Evolutionary conservation across 441 rosid genomes (phyloP).

Genomic region (Syzygium syzygioides): DNA sequence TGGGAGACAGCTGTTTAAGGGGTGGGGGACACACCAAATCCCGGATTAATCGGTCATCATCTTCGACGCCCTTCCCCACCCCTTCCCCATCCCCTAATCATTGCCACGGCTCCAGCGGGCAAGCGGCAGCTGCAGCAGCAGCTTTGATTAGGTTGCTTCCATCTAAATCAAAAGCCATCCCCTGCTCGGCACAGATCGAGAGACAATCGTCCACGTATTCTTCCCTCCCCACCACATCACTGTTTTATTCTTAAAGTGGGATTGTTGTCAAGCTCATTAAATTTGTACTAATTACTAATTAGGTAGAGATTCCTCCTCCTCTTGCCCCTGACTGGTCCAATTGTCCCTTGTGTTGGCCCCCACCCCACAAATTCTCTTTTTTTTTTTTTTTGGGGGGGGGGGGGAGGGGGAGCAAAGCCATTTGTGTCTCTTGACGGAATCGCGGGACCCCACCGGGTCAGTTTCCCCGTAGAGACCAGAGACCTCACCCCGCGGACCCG

Average conservation of each 20-base stretch:
- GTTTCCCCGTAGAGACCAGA: neutral
- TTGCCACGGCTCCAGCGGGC: neutral
- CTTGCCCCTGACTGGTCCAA: neutral
- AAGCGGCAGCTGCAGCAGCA: neutral
- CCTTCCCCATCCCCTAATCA: neutral
- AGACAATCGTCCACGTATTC: neutral
- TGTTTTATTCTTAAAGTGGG: neutral
- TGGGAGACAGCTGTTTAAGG: neutral
- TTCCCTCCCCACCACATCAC: neutral
- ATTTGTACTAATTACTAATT: neutral
- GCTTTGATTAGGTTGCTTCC: neutral
- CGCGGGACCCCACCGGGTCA: neutral
- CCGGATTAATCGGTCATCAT: neutral
- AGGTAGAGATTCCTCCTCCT: neutral
- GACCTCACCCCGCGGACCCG: neutral
- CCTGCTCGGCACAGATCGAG: neutral
- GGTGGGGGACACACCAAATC: neutral
- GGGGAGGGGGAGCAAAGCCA: neutral
- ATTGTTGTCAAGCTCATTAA: neutral
- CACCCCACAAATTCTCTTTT: too few species aligned
- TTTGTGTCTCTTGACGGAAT: neutral
- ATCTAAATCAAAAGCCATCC: neutral
- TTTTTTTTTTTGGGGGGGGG: too few species aligned
- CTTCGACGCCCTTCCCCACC: too few species aligned
- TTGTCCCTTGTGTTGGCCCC: neutral